These are phyloP conservation scores for Brettanomyces nanus DNA, from an alignment of 805 yeast species.

Conservation along the genomic window DNA sequence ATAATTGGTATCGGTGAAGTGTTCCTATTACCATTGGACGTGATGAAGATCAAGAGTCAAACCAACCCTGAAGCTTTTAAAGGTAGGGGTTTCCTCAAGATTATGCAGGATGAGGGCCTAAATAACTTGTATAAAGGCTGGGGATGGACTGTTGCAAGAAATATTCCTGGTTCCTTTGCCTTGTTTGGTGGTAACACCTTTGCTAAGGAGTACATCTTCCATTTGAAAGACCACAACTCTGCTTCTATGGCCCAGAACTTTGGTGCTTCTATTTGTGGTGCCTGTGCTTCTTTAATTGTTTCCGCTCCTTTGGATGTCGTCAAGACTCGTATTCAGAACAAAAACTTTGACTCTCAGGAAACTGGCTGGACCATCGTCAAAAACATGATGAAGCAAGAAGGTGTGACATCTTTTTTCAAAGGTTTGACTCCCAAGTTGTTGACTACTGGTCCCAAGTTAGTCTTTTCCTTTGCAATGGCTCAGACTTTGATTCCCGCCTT, in stretches of 20 bases:
- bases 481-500: constrained; percentile 95
- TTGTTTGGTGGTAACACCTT: constrained; percentile 98
- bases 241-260: constrained; percentile 97
- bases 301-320: constrained; percentile 97
- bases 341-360: constrained; percentile 91
- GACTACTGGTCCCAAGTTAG: constrained; percentile 97
- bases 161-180: constrained; percentile 98
- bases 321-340: constrained; percentile 97
- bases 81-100: constrained; percentile 92
- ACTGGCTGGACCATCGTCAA: constrained; percentile 86
- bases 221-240: constrained; percentile 73
- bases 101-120: constrained; percentile 84
- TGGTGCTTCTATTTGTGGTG: constrained; percentile 91
- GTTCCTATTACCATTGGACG: constrained; percentile 90
- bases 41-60: constrained; percentile 95
- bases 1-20: constrained; percentile 97
- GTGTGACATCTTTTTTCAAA: constrained; percentile 83
- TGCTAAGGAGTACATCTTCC: constrained; percentile 92
- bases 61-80: constrained; percentile 99
- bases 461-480: constrained; percentile 95
- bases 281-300: constrained; percentile 91
- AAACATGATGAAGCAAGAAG: constrained; percentile 90
- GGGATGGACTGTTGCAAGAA: constrained; percentile 99
- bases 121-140: constrained; percentile 87
- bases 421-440: constrained; percentile 94